Conservation (phyloP, 208 protist genomes). For the Acanthamoeba culbertsoni region DNA sequence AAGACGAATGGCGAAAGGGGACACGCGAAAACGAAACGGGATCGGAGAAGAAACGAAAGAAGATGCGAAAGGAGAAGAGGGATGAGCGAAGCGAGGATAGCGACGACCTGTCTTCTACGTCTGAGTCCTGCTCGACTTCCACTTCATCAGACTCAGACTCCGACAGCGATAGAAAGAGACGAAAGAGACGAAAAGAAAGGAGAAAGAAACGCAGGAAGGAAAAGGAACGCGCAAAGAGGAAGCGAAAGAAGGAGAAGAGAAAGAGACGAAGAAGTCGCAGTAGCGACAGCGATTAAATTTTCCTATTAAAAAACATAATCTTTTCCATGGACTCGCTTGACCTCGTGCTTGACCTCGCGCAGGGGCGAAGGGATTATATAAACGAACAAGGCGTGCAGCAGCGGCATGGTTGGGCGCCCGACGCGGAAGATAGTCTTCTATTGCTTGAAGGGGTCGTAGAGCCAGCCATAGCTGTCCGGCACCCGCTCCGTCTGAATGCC, state of each 20-base stretch:
- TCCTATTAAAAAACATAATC: background rate
- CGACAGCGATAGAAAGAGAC: too few relatives aligned
- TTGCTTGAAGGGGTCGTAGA: constrained; percentile 52
- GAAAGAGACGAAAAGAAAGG: background rate
- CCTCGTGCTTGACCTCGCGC: background rate
- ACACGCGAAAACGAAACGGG: background rate
- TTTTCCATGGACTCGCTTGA: background rate
- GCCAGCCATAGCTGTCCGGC: constrained; percentile 25
- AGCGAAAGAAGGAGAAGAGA: background rate
- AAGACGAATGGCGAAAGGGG: background rate
- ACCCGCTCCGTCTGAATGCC: constrained; percentile 48
- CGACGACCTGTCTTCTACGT: too few relatives aligned
- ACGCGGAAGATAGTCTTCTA: background rate
- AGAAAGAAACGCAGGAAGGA: background rate
- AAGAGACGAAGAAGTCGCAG: background rate
- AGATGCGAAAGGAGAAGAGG: background rate
- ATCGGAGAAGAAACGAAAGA: background rate
- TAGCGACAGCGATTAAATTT: background rate
- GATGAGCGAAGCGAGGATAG: too few relatives aligned
- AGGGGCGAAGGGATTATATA: background rate
- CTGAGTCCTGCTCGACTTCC: too few relatives aligned
- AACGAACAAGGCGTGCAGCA: background rate
- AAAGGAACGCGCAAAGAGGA: background rate
- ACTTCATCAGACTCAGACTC: too few relatives aligned
- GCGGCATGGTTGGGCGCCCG: background rate